Conservation (phyloP, 768 basidiomycete species). For the Boletus vermiculosoides region DNA sequence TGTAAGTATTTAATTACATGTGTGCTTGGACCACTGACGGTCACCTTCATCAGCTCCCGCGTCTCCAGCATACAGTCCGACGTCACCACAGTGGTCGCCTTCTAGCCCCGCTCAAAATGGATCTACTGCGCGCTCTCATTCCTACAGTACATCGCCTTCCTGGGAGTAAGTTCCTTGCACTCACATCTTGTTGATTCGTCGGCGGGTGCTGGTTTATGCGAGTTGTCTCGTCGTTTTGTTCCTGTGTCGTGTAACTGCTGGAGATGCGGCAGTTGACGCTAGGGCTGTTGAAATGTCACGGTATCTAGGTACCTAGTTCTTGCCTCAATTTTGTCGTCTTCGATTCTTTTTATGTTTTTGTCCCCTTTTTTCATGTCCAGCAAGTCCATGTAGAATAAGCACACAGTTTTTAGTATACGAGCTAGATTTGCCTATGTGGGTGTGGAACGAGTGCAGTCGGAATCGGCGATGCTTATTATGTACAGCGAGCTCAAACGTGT, state of each 20-base stretch:
- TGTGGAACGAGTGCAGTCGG: background rate
- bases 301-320: conserved; percentile 25
- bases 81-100: conserved; percentile 82
- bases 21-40: conserved; percentile 7
- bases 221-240: conserved; percentile 2
- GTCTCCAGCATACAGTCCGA: conserved; percentile 84
- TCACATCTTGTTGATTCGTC: conserved; percentile 10
- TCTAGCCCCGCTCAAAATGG: conserved; percentile 69
- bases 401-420: conserved; percentile 27
- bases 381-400: conserved; percentile 38
- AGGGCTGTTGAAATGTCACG: conserved; percentile 11
- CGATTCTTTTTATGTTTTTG: conserved; percentile 9
- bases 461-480: background rate
- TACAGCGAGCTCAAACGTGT: background rate
- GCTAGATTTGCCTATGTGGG: conserved; percentile 12
- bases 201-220: conserved; percentile 12
- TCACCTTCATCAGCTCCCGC: conserved; percentile 57
- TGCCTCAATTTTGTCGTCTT: conserved; percentile 17
- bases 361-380: conserved; percentile 19
- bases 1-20: conserved; percentile 47
- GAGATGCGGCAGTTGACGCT: conserved; percentile 6
- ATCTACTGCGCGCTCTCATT: conserved; percentile 38
- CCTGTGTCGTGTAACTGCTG: conserved; percentile 5
- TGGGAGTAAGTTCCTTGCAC: conserved; percentile 40
- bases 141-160: conserved; percentile 51